Conservation (phyloP, 176 grass and related monocot genomes). For the Zea mays region DNA sequence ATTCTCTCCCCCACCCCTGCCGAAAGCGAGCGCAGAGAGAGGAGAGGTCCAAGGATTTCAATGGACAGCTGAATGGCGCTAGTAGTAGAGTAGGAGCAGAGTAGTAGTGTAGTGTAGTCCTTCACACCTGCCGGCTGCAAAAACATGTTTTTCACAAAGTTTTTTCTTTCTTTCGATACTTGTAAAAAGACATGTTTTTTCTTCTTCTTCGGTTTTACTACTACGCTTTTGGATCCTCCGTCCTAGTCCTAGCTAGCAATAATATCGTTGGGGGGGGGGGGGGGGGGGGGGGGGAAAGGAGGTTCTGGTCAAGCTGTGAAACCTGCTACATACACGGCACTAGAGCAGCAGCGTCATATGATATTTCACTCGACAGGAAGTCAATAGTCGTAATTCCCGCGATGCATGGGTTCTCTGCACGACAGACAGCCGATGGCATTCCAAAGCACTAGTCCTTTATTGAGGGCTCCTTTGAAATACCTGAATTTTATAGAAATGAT, state of each 20-base stretch:
- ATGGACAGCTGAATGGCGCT: slow-evolving; percentile 4
- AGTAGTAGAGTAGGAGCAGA: not conserved
- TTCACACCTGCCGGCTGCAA: not conserved
- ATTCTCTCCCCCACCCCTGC: slow-evolving; percentile 27
- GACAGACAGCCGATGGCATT: not conserved
- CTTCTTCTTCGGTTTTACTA: not conserved
- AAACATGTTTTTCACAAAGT: not conserved
- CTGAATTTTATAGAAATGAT: too few relatives aligned
- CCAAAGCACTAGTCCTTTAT: not conserved
- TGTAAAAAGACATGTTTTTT: too few relatives aligned
- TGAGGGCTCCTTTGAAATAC: too few relatives aligned
- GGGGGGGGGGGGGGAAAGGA: too few relatives aligned
- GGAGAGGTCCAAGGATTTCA: slow-evolving; percentile 12
- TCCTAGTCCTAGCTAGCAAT: not conserved
- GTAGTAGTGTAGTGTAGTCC: not conserved
- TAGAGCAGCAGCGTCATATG: not conserved
- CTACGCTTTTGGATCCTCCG: not conserved
- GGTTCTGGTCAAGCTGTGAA: slow-evolving; percentile 35
- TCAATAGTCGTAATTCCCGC: slow-evolving; percentile 43
- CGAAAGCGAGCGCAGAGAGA: slow-evolving; percentile 2
- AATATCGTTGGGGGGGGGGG: not conserved
- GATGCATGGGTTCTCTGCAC: slow-evolving; percentile 32
- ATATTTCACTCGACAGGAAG: slow-evolving; percentile 32
- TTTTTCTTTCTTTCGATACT: not conserved
- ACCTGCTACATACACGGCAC: not conserved